Conservation (phyloP, 2,329 filamentous ascomycete genomes). For the Sporothrix curviconia region DNA sequence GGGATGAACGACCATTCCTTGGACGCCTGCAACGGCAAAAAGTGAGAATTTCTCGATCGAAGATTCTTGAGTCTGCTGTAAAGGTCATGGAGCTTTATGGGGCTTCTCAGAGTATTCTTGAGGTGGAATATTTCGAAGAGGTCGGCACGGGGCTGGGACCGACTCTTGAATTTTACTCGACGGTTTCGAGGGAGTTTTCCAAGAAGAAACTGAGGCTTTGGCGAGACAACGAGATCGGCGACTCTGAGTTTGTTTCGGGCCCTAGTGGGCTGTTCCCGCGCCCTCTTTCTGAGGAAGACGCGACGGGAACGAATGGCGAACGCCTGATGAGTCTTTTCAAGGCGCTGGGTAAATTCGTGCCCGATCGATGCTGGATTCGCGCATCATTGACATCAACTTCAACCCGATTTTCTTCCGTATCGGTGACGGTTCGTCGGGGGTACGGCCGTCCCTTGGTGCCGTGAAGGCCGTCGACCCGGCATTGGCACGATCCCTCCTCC, state of each 20-base stretch:
- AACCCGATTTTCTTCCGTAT: conserved; percentile 98
- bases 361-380: conserved; percentile 93
- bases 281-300: conserved; percentile 75
- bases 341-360: conserved; percentile 96
- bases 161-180: conserved; percentile 96
- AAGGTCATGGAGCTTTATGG: conserved; percentile 99
- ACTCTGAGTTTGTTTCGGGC: conserved; percentile 74
- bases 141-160: conserved; percentile 93
- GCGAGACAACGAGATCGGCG: conserved; percentile 77
- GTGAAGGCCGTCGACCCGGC: conserved; percentile 84
- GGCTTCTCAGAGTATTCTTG: conserved; percentile 88
- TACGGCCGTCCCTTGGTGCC: conserved; percentile 79
- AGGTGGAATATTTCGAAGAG: conserved; percentile 98
- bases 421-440: conserved; percentile 59
- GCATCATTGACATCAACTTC: conserved; percentile 95
- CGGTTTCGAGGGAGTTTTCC: conserved; percentile 92
- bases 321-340: conserved; percentile 84
- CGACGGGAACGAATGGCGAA: conserved; percentile 69
- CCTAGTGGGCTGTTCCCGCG: conserved; percentile 83
- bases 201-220: conserved; percentile 96
- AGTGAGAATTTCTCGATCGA: conserved; percentile 90
- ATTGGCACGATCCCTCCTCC: conserved; percentile 75
- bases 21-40: conserved; percentile 92
- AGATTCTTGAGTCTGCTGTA: conserved; percentile 90
- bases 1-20: conserved; percentile 85